Evolutionary conservation across 345 rosid species (phyloP), one percentile per base, ranked within the genome.

Genomic region (Physaria fendleri): DNA sequence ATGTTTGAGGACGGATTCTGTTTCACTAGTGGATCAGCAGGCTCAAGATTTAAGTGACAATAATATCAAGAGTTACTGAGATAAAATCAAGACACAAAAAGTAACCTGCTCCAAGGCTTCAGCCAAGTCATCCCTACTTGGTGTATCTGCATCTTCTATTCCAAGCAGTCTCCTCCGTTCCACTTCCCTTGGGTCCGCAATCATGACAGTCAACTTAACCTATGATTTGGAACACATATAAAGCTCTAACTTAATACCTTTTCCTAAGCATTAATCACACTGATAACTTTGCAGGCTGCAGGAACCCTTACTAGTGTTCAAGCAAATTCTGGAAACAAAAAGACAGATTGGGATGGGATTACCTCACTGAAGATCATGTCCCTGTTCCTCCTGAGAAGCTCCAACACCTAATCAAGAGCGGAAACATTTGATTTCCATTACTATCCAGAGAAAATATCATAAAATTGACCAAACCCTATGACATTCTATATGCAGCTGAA

Each of bases 291-390:
- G n/a, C n/a, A n/a, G n/a, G n/a, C n/a, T n/a, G n/a, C n/a, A n/a
- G n/a, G n/a, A n/a, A n/a, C n/a, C n/a, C n/a, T n/a, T n/a, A n/a
- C n/a, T n/a, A n/a, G n/a, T n/a, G n/a, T n/a, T n/a, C n/a, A n/a
- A n/a, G n/a, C n/a, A n/a, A n/a, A n/a, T n/a, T n/a, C n/a, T n/a
- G n/a, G n/a, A n/a, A n/a, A n/a, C n/a, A n/a, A n/a, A n/a, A n/a
- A 13, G 12, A 33, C 4, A 8, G 29, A 48, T 14, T 33, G 33
- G 18, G 5, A 21, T 24, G 22, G 9, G 41, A 13, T 49, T 64
- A 86, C 98, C 85, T 93, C 94, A 65, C 74, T 82, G 74, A 85
- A 86, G 45, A 89, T 61, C 97, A 93, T 93, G 65, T 93, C 99
- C 45, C 95, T 78, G 62, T 93, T 93, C 64, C 82, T 83, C 74